phyloP scores from a whole-genome alignment of 192 early-diverging fungal genomes.

The Bifiguratus adelaidae region DNA sequence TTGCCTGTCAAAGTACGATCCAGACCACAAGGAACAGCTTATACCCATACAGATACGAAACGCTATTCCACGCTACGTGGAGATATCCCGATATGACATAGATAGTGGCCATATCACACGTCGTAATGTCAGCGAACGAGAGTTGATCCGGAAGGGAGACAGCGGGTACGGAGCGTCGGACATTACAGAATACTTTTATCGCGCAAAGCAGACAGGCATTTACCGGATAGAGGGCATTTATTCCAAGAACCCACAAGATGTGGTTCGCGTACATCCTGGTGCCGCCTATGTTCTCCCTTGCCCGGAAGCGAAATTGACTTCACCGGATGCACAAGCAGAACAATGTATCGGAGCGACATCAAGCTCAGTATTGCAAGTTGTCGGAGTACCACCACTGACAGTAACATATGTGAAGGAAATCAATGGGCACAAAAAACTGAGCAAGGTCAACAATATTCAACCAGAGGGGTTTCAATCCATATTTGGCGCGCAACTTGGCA shows the following conservation, averaged over 20 bases:
- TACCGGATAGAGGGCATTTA: conserved; percentile 20
- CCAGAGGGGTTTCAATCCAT: conserved; percentile 13
- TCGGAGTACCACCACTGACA: conserved; percentile 29
- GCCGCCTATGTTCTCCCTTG: neutral
- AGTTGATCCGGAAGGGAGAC: conserved; percentile 18
- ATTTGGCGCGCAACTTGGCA: neutral
- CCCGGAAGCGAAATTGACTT: too few species aligned
- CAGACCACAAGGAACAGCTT: conserved; percentile 11
- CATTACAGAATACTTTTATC: conserved; percentile 18
- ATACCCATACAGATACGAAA: conserved; percentile 28
- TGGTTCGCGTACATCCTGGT: conserved; percentile 14
- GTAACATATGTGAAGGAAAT: conserved; percentile 14
- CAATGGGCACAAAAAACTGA: neutral
- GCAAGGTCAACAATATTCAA: conserved; percentile 21
- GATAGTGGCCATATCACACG: conserved; percentile 7
- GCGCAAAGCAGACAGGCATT: conserved; percentile 17
- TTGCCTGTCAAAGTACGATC: conserved; percentile 23
- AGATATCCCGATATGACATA: conserved; percentile 15
- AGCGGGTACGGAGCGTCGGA: conserved; percentile 15
- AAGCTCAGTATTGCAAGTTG: conserved; percentile 10
- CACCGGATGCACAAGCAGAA: too few species aligned
- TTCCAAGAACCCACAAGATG: conserved; percentile 17
- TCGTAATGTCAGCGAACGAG: conserved; percentile 6
- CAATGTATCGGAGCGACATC: conserved; percentile 20
- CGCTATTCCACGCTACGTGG: conserved; percentile 16